phyloP scores from a whole-genome alignment of 2,329 filamentous ascomycete genomes.

The Microdochium bolleyi region DNA sequence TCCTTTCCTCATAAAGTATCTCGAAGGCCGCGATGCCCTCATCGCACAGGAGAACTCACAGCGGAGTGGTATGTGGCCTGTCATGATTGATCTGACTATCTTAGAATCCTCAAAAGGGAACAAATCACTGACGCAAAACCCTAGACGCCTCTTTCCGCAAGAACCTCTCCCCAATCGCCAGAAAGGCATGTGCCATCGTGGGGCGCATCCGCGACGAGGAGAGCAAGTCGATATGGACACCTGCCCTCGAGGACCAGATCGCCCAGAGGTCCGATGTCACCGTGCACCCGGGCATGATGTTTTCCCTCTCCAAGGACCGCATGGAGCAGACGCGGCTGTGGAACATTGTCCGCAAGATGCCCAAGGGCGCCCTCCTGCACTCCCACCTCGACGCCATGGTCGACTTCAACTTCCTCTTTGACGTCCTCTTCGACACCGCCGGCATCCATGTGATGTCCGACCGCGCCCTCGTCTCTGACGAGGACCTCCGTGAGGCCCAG shows the following conservation, averaged over 20 bases:
- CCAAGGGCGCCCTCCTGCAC: constrained; percentile 80
- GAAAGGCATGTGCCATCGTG: constrained; percentile 72
- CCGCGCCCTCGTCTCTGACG: constrained; percentile 43
- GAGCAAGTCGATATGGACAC: constrained; percentile 67
- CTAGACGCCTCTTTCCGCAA: constrained; percentile 63
- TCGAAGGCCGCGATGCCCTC: constrained; percentile 66
- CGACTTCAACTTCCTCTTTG: constrained; percentile 73
- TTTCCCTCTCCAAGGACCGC: constrained; percentile 72
- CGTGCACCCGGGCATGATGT: constrained; percentile 89
- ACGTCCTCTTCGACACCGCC: constrained; percentile 60
- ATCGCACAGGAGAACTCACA: constrained; percentile 75
- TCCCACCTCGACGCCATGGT: constrained; percentile 90
- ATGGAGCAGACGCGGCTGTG: constrained; percentile 83
- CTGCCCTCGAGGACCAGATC: constrained; percentile 61
- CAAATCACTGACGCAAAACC: constrained; percentile 17
- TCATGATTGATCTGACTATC: too few species aligned
- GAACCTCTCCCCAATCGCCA: constrained; percentile 70
- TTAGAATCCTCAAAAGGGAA: too few species aligned
- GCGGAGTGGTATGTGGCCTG: constrained; percentile 61
- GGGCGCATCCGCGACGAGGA: constrained; percentile 73
- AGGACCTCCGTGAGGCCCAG: constrained; percentile 42
- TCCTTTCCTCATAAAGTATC: constrained; percentile 75
- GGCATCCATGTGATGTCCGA: constrained; percentile 67
- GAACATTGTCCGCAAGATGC: constrained; percentile 78
- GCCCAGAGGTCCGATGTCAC: constrained; percentile 53